Conservation (phyloP, 768 basidiomycete species). For the Pulveroboletus sp. region DNA sequence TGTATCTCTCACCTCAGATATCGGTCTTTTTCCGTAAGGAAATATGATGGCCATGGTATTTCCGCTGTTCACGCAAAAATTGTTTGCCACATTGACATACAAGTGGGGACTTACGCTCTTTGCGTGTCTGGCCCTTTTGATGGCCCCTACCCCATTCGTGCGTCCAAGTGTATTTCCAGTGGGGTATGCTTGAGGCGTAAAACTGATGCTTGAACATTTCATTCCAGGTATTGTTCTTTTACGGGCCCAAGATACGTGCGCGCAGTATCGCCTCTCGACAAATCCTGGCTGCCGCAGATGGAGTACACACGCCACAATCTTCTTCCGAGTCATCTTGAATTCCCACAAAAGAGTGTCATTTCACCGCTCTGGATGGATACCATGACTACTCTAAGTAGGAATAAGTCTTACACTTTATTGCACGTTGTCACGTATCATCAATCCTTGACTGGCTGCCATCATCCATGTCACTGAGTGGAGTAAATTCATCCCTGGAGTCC, state of each 20-base stretch:
- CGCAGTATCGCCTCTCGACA: slow-evolving; percentile 21
- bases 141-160: slow-evolving; percentile 44
- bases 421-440: too few relatives aligned
- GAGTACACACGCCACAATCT: background rate
- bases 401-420: too few relatives aligned
- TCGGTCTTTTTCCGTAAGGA: slow-evolving; percentile 21
- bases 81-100: slow-evolving; percentile 37
- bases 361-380: too few relatives aligned
- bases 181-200: background rate
- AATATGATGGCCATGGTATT: slow-evolving; percentile 40
- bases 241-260: slow-evolving; percentile 31
- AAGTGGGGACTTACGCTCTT: slow-evolving; percentile 32
- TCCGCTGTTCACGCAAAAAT: slow-evolving; percentile 45
- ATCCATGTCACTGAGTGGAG: too few relatives aligned
- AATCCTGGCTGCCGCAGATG: slow-evolving; percentile 20
- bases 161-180: slow-evolving; percentile 2
- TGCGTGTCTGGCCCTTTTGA: slow-evolving; percentile 36
- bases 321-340: background rate
- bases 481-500: too few relatives aligned
- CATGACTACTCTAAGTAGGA: too few relatives aligned
- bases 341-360: too few relatives aligned
- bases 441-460: too few relatives aligned
- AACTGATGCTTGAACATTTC: slow-evolving; percentile 1
- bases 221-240: slow-evolving; percentile 26
- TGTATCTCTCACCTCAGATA: background rate